Base-by-base conservation (phyloP, 2,329 filamentous ascomycete genomes). In the Talaromyces atroroseus region DNA sequence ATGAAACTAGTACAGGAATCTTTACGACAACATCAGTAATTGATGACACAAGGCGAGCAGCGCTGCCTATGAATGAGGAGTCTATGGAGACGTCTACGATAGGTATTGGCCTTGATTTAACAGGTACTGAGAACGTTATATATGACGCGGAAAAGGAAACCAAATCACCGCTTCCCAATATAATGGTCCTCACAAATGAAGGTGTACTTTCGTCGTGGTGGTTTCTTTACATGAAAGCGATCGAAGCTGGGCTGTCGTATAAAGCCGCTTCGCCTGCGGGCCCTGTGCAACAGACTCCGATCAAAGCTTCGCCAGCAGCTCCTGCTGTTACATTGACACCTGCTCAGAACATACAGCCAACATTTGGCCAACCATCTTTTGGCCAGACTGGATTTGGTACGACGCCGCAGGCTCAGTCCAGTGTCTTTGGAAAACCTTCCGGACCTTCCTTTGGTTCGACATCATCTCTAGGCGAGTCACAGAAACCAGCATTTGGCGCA, bases 201-300 rank as follows among this genome's bases (percentile, higher is more conserved):
- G 94, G 94, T 61, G 76, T 95, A 10, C 77, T 99, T 16, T 85
- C 84, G 47, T 82, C 85, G 12, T 99, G 92, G 91, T 96, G 92
- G 90, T 75, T 97, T 45, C 82, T 97, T 20, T 96, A 96, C 73
- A 84, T 88, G 36, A 90, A 95, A 44, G 91, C 92, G 1, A 85
- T 99, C 59, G 83, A 86, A 58, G 78, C 86, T 63, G 86, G 86
- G 3, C 84, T 83, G 6, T 82, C 83, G 0, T 97, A 91, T 69
- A 82, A 87, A 42, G 89, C 88, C 4, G 77, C 96, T 61, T 75
- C 78, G 57, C 71, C 72, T n/a, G 63, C 62, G 47, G 48, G 46
- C 34, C 58, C 61, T 49, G 52, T 59, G 34, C 52, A 60, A 54
- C 58, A 60, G 52, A 51, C 61, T 52, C 40, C 60, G 34, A 60